Evolutionary conservation across 2,329 filamentous ascomycete species (phyloP), one percentile per base, ranked within the genome.

Genomic region (Phialophora expanda): DNA sequence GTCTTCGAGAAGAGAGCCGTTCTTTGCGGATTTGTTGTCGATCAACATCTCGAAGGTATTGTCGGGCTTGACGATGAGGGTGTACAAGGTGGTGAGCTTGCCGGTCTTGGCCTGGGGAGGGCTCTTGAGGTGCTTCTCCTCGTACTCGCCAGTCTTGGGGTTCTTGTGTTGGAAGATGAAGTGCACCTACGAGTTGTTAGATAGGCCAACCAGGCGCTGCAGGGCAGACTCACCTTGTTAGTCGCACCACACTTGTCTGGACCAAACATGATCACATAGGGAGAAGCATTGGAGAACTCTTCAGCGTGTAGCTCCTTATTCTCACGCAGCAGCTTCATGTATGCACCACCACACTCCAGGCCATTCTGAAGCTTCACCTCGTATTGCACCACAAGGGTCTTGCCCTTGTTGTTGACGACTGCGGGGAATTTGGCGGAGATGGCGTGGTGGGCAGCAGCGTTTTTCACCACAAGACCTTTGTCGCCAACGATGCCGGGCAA

Each of bases 91-190:
- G 70, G 91, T 91, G 70, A 92, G 90, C 89, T 97, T 98, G 84
- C 89, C 86, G 76, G 96, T 95, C 78, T 89, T 90, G 77, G 93
- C 93, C 66, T 89, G 86, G 68, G 95, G 93, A 71, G 94, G 90
- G 75, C 86, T 86, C 78, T 87, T 88, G 71, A 99, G 87, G 83
- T 99, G 95, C 90, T 99, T 99, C 91, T 99, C 95, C 87, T 99
- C 94, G 77, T 99, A 99, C 82, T 97, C 92, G 84, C 94, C 94
- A 55, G 93, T 97, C 91, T 97, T 97, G 78, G 95, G 95, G 88
- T 98, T 99, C 91, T 98, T 99, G 90, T 99, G 95, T 83, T 96
- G 95, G 89, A 99, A 96, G 81, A 99, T 99, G 84, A 99, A 97
- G 81, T 89, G 87, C 68, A 89, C 87, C 84, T 86, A 56, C 60